These are phyloP conservation scores for Globisporangium paroecandrum DNA, from an alignment of 352 stramenopile species.

Conservation along the genomic window DNA sequence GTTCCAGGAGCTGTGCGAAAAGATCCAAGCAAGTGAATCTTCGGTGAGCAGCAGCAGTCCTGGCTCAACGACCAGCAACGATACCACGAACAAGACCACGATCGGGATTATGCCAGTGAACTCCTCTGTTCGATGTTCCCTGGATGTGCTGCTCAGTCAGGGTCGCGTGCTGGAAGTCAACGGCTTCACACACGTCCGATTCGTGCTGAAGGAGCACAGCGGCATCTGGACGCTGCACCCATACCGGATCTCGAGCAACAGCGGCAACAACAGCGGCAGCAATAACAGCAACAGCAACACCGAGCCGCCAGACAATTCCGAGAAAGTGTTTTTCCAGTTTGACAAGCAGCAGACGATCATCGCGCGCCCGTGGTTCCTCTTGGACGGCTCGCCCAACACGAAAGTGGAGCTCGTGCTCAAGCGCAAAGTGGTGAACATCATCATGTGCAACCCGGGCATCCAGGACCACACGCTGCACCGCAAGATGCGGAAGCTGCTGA, in stretches of 20 bases:
- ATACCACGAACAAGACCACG: background rate
- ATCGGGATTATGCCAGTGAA: background rate
- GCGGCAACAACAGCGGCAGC: background rate
- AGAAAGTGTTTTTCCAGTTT: constrained; percentile 73
- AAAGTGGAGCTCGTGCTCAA: constrained; percentile 59
- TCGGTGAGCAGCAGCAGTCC: too few species aligned
- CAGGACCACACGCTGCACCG: constrained; percentile 48
- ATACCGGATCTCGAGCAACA: constrained; percentile 39
- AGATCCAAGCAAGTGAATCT: background rate
- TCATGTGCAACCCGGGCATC: constrained; percentile 73
- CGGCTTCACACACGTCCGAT: constrained; percentile 47
- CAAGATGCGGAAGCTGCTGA: constrained; percentile 72
- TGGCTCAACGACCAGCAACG: background rate
- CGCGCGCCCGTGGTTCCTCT: constrained; percentile 65
- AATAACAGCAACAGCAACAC: background rate
- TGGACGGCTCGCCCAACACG: constrained; percentile 65
- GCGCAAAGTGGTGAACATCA: constrained; percentile 75
- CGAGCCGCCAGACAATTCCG: constrained; percentile 26
- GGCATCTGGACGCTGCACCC: constrained; percentile 61
- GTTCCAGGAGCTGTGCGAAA: constrained; percentile 13
- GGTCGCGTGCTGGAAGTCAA: constrained; percentile 59
- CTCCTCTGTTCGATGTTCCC: constrained; percentile 25
- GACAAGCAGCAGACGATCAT: constrained; percentile 56
- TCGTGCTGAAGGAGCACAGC: constrained; percentile 42
- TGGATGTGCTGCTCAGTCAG: constrained; percentile 39